Conservation (phyloP, 139 green algal genomes). For the Chlamydomonas applanata region DNA sequence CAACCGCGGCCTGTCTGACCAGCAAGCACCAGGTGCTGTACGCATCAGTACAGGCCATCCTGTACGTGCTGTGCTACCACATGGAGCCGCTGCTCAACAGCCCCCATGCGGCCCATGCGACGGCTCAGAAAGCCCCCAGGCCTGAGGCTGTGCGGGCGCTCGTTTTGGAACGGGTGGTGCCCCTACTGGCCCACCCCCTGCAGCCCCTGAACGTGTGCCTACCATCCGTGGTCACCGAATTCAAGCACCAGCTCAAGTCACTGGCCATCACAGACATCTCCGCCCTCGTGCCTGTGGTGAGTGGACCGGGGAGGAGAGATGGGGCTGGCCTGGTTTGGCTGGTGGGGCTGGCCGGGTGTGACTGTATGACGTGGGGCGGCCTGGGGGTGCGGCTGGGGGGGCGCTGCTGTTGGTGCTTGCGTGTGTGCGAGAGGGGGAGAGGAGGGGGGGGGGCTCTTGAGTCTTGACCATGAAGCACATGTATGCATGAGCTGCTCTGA, state of each 20-base stretch:
- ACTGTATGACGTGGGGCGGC: too few relatives aligned
- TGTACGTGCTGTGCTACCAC: slow-evolving; percentile 92
- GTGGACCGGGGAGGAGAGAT: too few relatives aligned
- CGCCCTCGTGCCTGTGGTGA: slow-evolving; percentile 12
- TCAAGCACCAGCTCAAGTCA: slow-evolving; percentile 47
- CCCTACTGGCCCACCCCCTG: slow-evolving; percentile 59
- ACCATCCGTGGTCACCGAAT: slow-evolving; percentile 64
- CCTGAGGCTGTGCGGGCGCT: slow-evolving; percentile 44
- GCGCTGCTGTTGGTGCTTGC: too few relatives aligned
- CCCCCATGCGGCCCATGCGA: background rate
- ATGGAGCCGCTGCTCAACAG: slow-evolving; percentile 58
- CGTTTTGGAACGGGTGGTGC: slow-evolving; percentile 48
- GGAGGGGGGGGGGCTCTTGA: too few relatives aligned
- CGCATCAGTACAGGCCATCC: slow-evolving; percentile 70
- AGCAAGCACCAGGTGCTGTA: slow-evolving; percentile 57
- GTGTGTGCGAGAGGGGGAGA: too few relatives aligned
- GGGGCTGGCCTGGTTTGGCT: too few relatives aligned
- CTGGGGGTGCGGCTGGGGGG: too few relatives aligned
- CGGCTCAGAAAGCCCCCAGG: slow-evolving; percentile 1
- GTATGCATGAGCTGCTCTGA: too few relatives aligned
- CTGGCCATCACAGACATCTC: slow-evolving; percentile 46
- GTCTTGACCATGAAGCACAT: too few relatives aligned
- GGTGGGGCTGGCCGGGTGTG: too few relatives aligned
- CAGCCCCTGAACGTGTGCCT: slow-evolving; percentile 66
- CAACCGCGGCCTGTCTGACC: background rate